A percentile compares a stretch with the other conserved stretches of the same genome.
phyloP scores from a whole-genome alignment of 345 rosid species.

The Boechera divaricarpa region DNA sequence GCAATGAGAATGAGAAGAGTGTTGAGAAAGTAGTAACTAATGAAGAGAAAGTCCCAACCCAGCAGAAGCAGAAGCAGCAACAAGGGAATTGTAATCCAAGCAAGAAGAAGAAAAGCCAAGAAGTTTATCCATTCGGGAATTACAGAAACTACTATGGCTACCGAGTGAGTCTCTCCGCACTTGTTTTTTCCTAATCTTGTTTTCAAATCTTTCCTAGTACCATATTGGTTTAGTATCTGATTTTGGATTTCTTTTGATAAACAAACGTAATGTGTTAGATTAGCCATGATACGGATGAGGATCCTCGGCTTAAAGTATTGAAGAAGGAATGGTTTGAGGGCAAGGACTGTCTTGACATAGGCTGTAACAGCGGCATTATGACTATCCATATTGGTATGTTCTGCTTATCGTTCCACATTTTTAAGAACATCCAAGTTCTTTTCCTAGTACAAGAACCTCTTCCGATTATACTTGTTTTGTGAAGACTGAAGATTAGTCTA shows the following conservation, averaged over 20 bases:
- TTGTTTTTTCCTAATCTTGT: neutral
- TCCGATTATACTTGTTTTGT: neutral
- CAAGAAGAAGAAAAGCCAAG: constrained; percentile 58
- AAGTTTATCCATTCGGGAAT: constrained; percentile 73
- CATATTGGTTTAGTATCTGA: neutral
- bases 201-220: no score
- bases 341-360: constrained; percentile 85
- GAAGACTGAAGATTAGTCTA: neutral
- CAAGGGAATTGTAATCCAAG: constrained; percentile 37
- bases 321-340: constrained; percentile 85
- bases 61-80: constrained; percentile 19
- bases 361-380: constrained; percentile 86
- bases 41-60: constrained; percentile 24
- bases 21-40: constrained; percentile 7
- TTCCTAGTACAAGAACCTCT: neutral
- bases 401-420: no score
- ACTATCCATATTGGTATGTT: constrained; percentile 76
- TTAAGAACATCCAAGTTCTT: no score
- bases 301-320: constrained; percentile 79
- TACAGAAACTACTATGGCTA: constrained; percentile 92
- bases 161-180: constrained; percentile 52
- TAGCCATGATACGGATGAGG: constrained; percentile 67
- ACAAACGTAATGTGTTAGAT: constrained; percentile 50
- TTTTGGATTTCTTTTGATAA: neutral
- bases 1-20: neutral